These are phyloP conservation scores for Cordia subcordata DNA, from an alignment of 257 asterid genomes.

Conservation along the genomic window DNA sequence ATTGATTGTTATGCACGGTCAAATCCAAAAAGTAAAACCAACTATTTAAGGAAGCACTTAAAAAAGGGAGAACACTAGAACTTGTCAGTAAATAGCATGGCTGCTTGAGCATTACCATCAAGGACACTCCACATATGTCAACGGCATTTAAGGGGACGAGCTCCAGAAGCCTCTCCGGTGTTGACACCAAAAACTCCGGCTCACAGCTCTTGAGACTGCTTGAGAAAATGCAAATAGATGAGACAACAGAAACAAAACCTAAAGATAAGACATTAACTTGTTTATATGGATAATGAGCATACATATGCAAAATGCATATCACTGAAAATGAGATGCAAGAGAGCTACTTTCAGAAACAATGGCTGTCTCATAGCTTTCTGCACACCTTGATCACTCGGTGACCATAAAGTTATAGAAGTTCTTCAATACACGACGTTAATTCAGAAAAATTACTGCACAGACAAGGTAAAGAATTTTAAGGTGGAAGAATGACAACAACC, in stretches of 20 bases:
- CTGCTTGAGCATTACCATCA: constrained; percentile 48
- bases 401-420: no score
- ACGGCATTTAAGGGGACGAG: constrained; percentile 53
- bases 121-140: constrained; percentile 54
- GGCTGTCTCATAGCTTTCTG: no score
- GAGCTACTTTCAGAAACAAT: no score
- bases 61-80: not conserved
- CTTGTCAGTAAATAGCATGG: not conserved
- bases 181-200: constrained; percentile 77
- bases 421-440: no score
- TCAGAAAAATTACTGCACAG: no score
- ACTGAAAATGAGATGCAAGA: no score
- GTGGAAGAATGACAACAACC: no score
- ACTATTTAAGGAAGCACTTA: not conserved
- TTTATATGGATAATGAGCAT: not conserved
- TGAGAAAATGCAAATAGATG: constrained; percentile 10
- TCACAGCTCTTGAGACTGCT: constrained; percentile 63
- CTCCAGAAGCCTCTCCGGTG: constrained; percentile 72
- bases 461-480: no score
- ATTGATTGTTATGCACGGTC: not conserved
- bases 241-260: constrained; percentile 11
- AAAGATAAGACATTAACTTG: not conserved
- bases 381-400: no score
- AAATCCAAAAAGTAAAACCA: not conserved
- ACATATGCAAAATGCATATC: no score